phyloP scores from a whole-genome alignment of 2,329 filamentous ascomycete genomes.

The Colletotrichum truncatum region DNA sequence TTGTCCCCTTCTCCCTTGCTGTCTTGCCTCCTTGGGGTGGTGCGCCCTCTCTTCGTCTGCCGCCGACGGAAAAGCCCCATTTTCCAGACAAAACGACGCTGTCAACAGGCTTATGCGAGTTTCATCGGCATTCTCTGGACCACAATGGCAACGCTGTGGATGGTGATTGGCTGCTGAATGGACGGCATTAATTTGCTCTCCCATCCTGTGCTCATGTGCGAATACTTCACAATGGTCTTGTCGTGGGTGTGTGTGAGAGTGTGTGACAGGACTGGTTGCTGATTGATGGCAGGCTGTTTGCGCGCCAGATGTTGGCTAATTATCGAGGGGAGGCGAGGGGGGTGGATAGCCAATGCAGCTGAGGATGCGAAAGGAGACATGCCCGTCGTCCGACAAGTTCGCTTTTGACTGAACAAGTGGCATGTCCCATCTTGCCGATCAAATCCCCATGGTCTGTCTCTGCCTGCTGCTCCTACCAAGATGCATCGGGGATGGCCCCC shows the following conservation, averaged over 20 bases:
- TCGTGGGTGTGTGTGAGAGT: background rate
- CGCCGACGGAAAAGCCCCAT: slow-evolving; percentile 18
- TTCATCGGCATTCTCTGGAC: slow-evolving; percentile 20
- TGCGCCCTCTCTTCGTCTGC: background rate
- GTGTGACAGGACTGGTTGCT: slow-evolving; percentile 4
- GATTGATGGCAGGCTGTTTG: background rate
- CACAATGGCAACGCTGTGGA: slow-evolving; percentile 2
- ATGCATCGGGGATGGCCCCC: slow-evolving; percentile 20
- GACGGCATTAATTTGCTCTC: slow-evolving; percentile 8
- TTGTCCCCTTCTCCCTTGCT: background rate
- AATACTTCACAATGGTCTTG: background rate
- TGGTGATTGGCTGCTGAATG: slow-evolving; percentile 15
- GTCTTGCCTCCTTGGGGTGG: background rate
- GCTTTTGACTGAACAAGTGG: background rate
- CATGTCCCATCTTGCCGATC: background rate
- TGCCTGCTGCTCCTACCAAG: background rate
- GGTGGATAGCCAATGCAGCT: slow-evolving; percentile 4
- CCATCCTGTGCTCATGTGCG: background rate
- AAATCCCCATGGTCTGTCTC: background rate
- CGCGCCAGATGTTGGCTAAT: slow-evolving; percentile 10
- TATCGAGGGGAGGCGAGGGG: background rate
- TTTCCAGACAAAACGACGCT: slow-evolving; percentile 14
- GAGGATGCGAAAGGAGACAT: background rate
- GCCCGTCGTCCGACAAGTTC: background rate
- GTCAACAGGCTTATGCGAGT: slow-evolving; percentile 23